Percentiles rank a stretch among this genome's conserved stretches.
Evolutionary conservation across 164 flowering plant species (phyloP).

Genomic region (Pachysandra terminalis): DNA sequence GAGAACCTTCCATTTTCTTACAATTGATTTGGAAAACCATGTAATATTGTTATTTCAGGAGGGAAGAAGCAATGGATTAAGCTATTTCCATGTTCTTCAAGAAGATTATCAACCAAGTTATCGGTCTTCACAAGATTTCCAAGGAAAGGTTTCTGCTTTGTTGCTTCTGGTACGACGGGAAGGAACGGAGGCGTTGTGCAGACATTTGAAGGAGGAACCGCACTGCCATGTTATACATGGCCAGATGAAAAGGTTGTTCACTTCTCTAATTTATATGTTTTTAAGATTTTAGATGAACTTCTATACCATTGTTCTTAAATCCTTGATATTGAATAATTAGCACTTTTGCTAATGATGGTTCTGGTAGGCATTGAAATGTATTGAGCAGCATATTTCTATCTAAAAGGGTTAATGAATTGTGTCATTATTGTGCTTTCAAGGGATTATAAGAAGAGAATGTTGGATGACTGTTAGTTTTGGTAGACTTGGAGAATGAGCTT

Average conservation of each 20-base stretch:
- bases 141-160: constrained; percentile 3
- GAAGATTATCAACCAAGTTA: constrained; percentile 7
- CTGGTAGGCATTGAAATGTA: too few relatives aligned
- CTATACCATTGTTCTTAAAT: neutral
- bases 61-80: constrained; percentile 13
- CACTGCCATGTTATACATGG: constrained; percentile 20
- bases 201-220: constrained; percentile 14
- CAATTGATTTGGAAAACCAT: neutral
- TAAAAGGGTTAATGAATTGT: too few relatives aligned
- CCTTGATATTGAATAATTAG: neutral
- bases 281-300: neutral
- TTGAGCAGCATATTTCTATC: too few relatives aligned
- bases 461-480: too few relatives aligned
- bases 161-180: constrained; percentile 10
- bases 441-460: too few relatives aligned
- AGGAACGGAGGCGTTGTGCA: constrained; percentile 6
- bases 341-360: too few relatives aligned
- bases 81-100: constrained; percentile 11
- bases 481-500: too few relatives aligned
- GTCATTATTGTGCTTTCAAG: too few relatives aligned
- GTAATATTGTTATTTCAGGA: constrained; percentile 1
- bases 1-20: neutral
- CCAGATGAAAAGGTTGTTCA: constrained; percentile 25
- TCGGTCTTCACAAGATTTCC: constrained; percentile 5
- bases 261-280: neutral